Evolutionary conservation across 345 rosid genomes (phyloP).

Genomic region (Cardamine chenopodiifolia): DNA sequence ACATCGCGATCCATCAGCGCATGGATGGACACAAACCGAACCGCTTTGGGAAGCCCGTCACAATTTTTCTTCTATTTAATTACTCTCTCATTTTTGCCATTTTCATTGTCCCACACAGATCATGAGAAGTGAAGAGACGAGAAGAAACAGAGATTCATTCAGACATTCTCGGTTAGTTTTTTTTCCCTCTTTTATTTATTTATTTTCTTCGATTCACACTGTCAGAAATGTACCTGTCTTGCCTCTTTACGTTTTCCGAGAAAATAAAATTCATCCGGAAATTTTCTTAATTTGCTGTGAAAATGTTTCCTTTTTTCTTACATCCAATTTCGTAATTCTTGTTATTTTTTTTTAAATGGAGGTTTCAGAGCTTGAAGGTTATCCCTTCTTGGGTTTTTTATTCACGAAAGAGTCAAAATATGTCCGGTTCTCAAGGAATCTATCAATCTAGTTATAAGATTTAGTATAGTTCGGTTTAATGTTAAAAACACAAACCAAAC

Average conservation of each 20-base stretch:
- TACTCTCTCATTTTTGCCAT: background rate
- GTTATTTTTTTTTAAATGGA: background rate
- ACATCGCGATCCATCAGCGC: constrained; percentile 29
- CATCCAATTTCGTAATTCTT: background rate
- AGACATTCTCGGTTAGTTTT: constrained; percentile 19
- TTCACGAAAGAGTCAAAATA: background rate
- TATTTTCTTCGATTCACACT: background rate
- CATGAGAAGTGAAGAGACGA: background rate
- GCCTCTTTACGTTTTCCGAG: background rate
- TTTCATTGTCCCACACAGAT: background rate
- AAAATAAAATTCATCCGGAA: background rate
- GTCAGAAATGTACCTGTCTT: constrained; percentile 15
- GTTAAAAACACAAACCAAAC: background rate
- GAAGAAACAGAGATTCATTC: background rate
- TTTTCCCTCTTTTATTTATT: background rate
- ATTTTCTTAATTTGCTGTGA: background rate
- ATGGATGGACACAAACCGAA: constrained; percentile 22
- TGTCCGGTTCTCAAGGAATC: constrained; percentile 28
- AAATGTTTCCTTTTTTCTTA: background rate
- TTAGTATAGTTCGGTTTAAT: background rate
- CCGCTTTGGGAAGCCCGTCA: constrained; percentile 16
- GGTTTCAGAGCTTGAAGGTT: background rate
- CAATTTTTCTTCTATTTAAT: background rate
- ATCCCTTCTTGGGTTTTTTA: background rate
- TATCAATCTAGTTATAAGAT: background rate